Conservation (phyloP, 2,329 filamentous ascomycete species). For the Beauveria australis region DNA sequence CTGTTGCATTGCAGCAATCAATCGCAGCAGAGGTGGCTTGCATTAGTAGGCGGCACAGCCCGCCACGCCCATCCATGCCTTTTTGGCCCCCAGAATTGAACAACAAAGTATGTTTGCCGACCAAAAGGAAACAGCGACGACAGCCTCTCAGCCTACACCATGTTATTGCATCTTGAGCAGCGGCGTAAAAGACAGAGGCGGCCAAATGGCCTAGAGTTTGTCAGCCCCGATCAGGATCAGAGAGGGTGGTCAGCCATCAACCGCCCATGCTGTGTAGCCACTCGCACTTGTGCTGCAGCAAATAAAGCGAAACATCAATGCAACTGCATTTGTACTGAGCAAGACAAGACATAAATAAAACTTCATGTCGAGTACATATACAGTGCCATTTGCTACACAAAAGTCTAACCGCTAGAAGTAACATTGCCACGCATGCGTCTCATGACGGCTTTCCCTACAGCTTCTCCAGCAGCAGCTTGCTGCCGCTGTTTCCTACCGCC, state of each 20-base stretch:
- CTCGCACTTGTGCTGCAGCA: background rate
- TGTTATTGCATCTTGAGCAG: background rate
- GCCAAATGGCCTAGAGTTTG: background rate
- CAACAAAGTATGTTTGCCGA: background rate
- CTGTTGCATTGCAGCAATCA: background rate
- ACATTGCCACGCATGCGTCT: slow-evolving; percentile 2
- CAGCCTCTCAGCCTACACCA: background rate
- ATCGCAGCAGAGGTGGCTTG: background rate
- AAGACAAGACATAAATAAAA: background rate
- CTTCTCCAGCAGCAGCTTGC: slow-evolving; percentile 52
- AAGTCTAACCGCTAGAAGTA: slow-evolving; percentile 3
- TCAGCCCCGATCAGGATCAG: no score
- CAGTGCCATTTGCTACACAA: slow-evolving; percentile 5
- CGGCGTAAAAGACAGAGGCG: background rate
- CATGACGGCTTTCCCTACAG: slow-evolving; percentile 25
- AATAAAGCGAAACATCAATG: background rate
- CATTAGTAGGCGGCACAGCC: background rate
- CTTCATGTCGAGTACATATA: slow-evolving; percentile 4
- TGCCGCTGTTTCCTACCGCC: slow-evolving; percentile 52
- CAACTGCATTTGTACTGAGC: background rate
- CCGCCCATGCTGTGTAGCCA: slow-evolving; percentile 1
- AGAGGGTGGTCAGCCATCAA: slow-evolving; percentile 1
- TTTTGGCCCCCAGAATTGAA: background rate
- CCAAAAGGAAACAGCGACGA: background rate
- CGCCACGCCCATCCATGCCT: background rate